A percentile compares a stretch with the other conserved stretches of the same genome.
These are phyloP conservation scores for Calonectria ilicicola DNA, from an alignment of 2,329 filamentous ascomycete genomes.

Conservation along the genomic window DNA sequence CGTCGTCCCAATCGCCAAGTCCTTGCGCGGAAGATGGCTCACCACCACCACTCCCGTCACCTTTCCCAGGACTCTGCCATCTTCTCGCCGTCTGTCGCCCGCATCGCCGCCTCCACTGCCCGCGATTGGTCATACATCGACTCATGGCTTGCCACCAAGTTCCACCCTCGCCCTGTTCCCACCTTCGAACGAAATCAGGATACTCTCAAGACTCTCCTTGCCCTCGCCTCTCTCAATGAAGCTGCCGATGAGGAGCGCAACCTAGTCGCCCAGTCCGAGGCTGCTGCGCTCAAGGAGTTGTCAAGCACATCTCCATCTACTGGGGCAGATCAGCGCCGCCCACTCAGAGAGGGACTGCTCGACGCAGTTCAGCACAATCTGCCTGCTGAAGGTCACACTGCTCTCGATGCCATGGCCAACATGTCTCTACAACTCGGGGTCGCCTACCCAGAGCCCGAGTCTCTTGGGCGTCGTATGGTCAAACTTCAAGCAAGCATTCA, in stretches of 20 bases:
- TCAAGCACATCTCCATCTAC: constrained; percentile 36
- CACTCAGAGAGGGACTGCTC: constrained; percentile 58
- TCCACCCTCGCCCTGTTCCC: constrained; percentile 72
- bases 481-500: constrained; percentile 66
- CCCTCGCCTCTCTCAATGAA: constrained; percentile 82
- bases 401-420: constrained; percentile 69
- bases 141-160: constrained; percentile 81
- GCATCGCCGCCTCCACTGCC: constrained; percentile 82
- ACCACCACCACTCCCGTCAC: constrained; percentile 29
- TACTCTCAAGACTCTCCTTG: constrained; percentile 80
- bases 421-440: constrained; percentile 63
- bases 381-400: constrained; percentile 63
- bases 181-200: constrained; percentile 88
- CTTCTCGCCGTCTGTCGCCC: constrained; percentile 76
- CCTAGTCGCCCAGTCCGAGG: constrained; percentile 69
- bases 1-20: background rate
- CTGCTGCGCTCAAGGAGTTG: constrained; percentile 68
- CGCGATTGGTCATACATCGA: constrained; percentile 94
- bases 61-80: constrained; percentile 59
- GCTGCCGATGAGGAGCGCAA: constrained; percentile 77
- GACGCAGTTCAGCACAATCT: constrained; percentile 66
- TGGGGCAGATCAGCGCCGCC: constrained; percentile 21
- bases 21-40: constrained; percentile 30
- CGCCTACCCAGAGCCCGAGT: constrained; percentile 59
- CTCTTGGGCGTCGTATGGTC: constrained; percentile 65